These are phyloP conservation scores for Neopestalotiopsis rosae DNA, from an alignment of 2,329 filamentous ascomycete genomes.

Conservation along the genomic window DNA sequence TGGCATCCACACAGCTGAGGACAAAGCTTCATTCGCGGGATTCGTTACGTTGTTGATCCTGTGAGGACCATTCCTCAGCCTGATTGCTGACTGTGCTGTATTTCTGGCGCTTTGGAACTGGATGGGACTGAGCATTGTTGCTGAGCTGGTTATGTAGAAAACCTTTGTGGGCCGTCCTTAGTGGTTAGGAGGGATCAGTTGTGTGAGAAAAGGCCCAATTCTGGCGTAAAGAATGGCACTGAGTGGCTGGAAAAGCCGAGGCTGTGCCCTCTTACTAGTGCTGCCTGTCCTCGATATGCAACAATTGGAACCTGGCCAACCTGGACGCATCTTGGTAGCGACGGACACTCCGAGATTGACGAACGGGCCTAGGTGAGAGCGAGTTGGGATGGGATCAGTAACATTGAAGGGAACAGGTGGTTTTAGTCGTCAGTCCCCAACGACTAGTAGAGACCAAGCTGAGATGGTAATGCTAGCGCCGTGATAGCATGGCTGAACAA, in stretches of 20 bases:
- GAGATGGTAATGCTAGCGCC: not conserved
- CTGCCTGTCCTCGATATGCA: not conserved
- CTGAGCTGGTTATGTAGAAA: not conserved
- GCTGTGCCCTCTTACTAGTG: not conserved
- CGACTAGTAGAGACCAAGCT: not conserved
- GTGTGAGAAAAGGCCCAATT: not conserved
- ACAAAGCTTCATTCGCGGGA: not conserved
- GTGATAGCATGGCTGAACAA: not conserved
- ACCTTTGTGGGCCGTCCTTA: not conserved
- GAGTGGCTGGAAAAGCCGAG: not conserved
- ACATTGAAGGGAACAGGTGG: not conserved
- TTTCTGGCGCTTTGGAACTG: not conserved
- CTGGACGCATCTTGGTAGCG: not conserved
- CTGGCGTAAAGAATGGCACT: not conserved
- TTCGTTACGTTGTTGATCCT: not conserved
- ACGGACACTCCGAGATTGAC: not conserved
- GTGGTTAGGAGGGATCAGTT: not conserved
- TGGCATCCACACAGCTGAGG: not conserved
- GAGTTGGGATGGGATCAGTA: constrained; percentile 1
- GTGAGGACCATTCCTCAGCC: not conserved
- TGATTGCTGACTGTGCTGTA: not conserved
- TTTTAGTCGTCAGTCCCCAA: not conserved
- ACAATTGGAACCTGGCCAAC: not conserved
- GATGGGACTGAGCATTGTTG: not conserved
- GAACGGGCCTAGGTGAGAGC: not conserved